Evolutionary conservation across 495 filamentous ascomycete species (phyloP), one percentile per base, ranked within the genome.

Genomic region (Mytilinidion resinicola): DNA sequence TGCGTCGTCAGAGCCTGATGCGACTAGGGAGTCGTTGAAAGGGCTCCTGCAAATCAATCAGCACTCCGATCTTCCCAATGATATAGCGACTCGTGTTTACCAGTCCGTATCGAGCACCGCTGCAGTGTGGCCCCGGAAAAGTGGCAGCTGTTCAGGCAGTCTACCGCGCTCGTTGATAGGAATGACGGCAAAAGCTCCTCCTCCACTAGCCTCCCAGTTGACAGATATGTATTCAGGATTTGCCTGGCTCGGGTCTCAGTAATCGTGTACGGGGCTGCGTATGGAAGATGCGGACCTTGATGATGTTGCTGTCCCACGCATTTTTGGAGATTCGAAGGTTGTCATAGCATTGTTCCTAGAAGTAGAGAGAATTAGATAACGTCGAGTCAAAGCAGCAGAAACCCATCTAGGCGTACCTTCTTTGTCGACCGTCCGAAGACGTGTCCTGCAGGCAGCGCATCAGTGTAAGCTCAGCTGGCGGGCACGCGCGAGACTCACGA

Each of bases 191-290:
- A 98, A 97, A 53, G 93, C 93, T 66, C 93, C 93, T 66, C 93
- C 93, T 68, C 93, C 93, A 72, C 91, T 87, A 37, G 93, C 85
- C 76, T 97, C 91, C 93, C 93, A 98, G 81, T 97, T 98, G 74
- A 97, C 91, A 0, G 93, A 85, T 49, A 98, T 80, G 68, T 95
- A 96, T 68, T 90, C 82, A n/a, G 93, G 91, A 69, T 98, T 98
- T 59, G 83, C 91, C 90, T 96, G 63, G 61, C 20, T 33, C 9
- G 9, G 9, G 38, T 61, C 34, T 69, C 48, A 69, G 51, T 15
- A 11, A 20, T 38, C 15, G 19, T 20, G 21, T 55, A 55, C 14
- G 20, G 17, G 33, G 9, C n/a, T 11, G 38, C 14, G 38, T 10
- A 1, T 25, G 19, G 35, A 30, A 14, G 21, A 25, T 19, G 61